Evolutionary conservation across 805 yeast species (phyloP).

Genomic region (Kodamaea sagamina): DNA sequence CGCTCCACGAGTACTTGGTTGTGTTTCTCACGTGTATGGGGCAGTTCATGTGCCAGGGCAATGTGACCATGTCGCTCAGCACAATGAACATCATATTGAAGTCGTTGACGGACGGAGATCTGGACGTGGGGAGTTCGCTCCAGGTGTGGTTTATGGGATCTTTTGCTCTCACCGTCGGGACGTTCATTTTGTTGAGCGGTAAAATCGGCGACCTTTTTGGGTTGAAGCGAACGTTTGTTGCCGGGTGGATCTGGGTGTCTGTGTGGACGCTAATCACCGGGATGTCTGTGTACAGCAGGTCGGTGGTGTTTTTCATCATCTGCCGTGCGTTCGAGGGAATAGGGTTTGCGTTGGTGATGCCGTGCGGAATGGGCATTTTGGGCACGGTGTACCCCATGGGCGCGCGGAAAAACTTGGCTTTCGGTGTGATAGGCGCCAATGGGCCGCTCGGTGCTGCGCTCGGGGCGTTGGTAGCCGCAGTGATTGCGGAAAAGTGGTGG

Average conservation of each 20-base stretch:
- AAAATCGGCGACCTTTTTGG: constrained; percentile 75
- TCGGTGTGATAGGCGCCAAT: constrained; percentile 57
- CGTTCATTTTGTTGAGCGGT: constrained; percentile 69
- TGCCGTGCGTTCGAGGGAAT: constrained; percentile 62
- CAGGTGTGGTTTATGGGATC: constrained; percentile 67
- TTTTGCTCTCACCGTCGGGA: constrained; percentile 69
- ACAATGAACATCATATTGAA: constrained; percentile 39
- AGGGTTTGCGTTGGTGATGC: constrained; percentile 60
- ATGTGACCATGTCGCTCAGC: constrained; percentile 39
- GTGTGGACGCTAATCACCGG: constrained; percentile 66
- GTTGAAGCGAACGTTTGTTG: constrained; percentile 50
- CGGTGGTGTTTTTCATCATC: constrained; percentile 48
- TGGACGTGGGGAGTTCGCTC: constrained; percentile 8
- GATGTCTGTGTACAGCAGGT: constrained; percentile 50
- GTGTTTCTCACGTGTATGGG: constrained; percentile 30
- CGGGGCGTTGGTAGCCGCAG: constrained; percentile 55
- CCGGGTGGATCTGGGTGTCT: constrained; percentile 57
- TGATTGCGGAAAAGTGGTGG: constrained; percentile 46
- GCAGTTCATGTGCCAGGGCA: constrained; percentile 40
- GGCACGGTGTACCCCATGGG: constrained; percentile 47
- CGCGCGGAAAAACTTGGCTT: constrained; percentile 51
- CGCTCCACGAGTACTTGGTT: constrained; percentile 27
- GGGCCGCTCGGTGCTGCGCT: constrained; percentile 65
- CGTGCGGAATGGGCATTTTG: constrained; percentile 61
- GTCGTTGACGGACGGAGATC: constrained; percentile 22